Evolutionary conservation across 75 land plant genomes (phyloP).

Genomic region (Ceratopteris richardii): DNA sequence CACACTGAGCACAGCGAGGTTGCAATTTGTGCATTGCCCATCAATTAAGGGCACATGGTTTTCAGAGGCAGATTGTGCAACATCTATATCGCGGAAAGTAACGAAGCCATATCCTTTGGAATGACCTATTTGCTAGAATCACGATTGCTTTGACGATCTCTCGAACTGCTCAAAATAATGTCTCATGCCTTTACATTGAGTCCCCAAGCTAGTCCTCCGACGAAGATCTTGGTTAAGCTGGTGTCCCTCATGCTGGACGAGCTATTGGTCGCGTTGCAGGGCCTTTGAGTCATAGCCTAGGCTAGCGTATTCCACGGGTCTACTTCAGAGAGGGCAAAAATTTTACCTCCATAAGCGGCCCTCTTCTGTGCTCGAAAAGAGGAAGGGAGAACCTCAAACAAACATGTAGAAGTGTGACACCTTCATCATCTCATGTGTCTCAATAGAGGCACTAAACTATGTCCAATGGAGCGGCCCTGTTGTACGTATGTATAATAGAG

Average conservation of each 20-base stretch:
- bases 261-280: neutral
- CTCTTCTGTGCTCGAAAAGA: too few relatives aligned
- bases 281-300: neutral
- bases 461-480: too few relatives aligned
- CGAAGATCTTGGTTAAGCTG: constrained; percentile 68
- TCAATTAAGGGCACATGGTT: constrained; percentile 66
- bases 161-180: constrained; percentile 60
- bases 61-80: constrained; percentile 58
- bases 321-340: too few relatives aligned
- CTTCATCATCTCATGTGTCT: too few relatives aligned
- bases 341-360: too few relatives aligned
- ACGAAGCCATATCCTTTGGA: constrained; percentile 86
- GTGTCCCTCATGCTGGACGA: constrained; percentile 25
- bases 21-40: constrained; percentile 74
- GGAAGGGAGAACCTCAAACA: too few relatives aligned
- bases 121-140: constrained; percentile 55
- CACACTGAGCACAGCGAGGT: constrained; percentile 57
- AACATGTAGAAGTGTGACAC: too few relatives aligned
- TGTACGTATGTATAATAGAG: too few relatives aligned
- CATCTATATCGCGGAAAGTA: constrained; percentile 69
- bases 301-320: too few relatives aligned
- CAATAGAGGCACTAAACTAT: too few relatives aligned
- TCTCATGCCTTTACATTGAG: constrained; percentile 53
- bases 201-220: constrained; percentile 82
- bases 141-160: constrained; percentile 76